Conservation (phyloP, 192 early-diverging fungal genomes). For the Lobosporangium transversale region DNA sequence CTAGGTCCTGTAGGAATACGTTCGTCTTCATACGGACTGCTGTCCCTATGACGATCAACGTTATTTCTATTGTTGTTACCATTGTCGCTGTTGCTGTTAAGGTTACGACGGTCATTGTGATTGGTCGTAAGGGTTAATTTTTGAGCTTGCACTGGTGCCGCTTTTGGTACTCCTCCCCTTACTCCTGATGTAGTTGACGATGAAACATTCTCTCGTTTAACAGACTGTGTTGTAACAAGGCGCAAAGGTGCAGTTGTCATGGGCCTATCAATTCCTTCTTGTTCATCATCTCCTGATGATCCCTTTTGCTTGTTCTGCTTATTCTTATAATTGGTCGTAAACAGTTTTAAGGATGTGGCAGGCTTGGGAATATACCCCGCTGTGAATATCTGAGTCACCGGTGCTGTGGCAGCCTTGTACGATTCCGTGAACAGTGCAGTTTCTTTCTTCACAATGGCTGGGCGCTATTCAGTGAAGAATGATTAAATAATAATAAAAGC, state of each 20-base stretch:
- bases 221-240: constrained; percentile 14
- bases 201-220: constrained; percentile 10
- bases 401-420: constrained; percentile 34
- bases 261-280: background rate
- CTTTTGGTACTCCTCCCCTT: constrained; percentile 4
- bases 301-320: background rate
- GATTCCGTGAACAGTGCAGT: constrained; percentile 40
- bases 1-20: constrained; percentile 6
- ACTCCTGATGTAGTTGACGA: background rate
- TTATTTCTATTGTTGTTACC: background rate
- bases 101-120: background rate
- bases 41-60: background rate
- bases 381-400: constrained; percentile 45
- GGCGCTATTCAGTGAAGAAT: constrained; percentile 1
- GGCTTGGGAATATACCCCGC: constrained; percentile 47
- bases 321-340: constrained; percentile 32
- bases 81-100: background rate
- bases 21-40: background rate
- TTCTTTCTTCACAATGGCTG: constrained; percentile 19
- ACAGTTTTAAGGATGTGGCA: constrained; percentile 25
- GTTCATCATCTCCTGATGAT: constrained; percentile 1
- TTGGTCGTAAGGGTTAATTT: constrained; percentile 6
- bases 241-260: constrained; percentile 28
- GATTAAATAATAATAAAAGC: no score
- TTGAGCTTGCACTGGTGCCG: background rate